These are phyloP conservation scores for Musa balbisiana DNA, from an alignment of 202 grass and related monocot species.

Conservation along the genomic window DNA sequence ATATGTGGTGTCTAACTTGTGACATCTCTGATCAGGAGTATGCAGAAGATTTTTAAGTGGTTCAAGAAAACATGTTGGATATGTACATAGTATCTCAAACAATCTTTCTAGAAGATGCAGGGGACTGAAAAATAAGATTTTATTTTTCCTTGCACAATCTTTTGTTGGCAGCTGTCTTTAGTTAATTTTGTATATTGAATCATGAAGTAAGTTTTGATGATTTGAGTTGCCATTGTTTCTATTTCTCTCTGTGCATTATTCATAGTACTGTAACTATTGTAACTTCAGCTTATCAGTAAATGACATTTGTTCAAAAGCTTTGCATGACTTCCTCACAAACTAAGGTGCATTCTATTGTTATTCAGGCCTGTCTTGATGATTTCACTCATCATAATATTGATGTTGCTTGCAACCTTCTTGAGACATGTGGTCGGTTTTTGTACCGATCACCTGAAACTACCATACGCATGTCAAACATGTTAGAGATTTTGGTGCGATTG, in stretches of 20 bases:
- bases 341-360: not conserved
- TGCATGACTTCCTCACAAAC: not conserved
- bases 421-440: constrained; percentile 84
- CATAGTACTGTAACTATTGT: not conserved
- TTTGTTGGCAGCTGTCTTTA: not conserved
- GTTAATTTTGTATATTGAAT: not conserved
- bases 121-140: too few relatives aligned
- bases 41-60: too few relatives aligned
- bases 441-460: constrained; percentile 96
- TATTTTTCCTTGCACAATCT: too few relatives aligned
- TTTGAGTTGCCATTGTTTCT: not conserved
- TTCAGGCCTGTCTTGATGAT: constrained; percentile 91
- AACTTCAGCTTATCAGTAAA: not conserved
- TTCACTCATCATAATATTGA: constrained; percentile 99
- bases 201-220: too few relatives aligned
- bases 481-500: constrained; percentile 22
- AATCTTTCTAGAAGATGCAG: too few relatives aligned
- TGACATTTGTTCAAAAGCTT: not conserved
- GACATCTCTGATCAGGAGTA: too few relatives aligned
- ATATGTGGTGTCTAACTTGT: too few relatives aligned
- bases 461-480: constrained; percentile 87
- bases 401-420: constrained; percentile 92
- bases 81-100: too few relatives aligned
- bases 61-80: too few relatives aligned
- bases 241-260: not conserved